Conservation (phyloP, 2,329 filamentous ascomycete genomes). For the Aureobasidium sp. region DNA sequence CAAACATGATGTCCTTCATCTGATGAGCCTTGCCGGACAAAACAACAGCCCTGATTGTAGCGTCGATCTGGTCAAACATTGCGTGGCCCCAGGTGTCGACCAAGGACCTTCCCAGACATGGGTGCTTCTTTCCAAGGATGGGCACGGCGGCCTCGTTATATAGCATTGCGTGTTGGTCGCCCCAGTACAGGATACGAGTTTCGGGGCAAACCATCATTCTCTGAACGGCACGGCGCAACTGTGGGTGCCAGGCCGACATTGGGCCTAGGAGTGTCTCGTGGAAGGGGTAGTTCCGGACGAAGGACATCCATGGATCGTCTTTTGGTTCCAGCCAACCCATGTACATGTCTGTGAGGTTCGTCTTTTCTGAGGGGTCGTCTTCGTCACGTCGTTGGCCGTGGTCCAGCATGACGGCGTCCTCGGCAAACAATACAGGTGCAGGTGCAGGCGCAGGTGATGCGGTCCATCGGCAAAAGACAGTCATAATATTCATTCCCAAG, state of each 20-base stretch:
- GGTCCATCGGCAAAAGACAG: constrained; percentile 4
- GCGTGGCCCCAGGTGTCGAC: constrained; percentile 6
- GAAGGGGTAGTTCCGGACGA: constrained; percentile 23
- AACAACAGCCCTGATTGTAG: background rate
- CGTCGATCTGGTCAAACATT: background rate
- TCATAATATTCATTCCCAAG: background rate
- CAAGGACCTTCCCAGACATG: constrained; percentile 16
- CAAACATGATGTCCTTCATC: background rate
- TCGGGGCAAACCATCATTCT: constrained; percentile 25
- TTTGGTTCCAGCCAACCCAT: constrained; percentile 1
- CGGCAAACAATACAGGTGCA: background rate
- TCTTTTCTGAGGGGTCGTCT: background rate
- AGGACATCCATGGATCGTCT: constrained; percentile 12
- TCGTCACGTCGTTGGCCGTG: background rate
- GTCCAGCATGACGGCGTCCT: background rate
- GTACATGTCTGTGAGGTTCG: background rate
- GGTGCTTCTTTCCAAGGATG: constrained; percentile 25
- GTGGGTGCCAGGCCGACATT: constrained; percentile 22
- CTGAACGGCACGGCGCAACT: constrained; percentile 20
- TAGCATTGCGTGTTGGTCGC: constrained; percentile 26
- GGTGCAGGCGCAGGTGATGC: background rate
- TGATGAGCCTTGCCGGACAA: background rate
- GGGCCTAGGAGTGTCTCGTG: constrained; percentile 22
- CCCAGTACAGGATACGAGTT: constrained; percentile 25
- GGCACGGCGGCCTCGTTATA: constrained; percentile 30